phyloP scores from a whole-genome alignment of 257 asterid genomes.

The Nicotiana obtusifolia region DNA sequence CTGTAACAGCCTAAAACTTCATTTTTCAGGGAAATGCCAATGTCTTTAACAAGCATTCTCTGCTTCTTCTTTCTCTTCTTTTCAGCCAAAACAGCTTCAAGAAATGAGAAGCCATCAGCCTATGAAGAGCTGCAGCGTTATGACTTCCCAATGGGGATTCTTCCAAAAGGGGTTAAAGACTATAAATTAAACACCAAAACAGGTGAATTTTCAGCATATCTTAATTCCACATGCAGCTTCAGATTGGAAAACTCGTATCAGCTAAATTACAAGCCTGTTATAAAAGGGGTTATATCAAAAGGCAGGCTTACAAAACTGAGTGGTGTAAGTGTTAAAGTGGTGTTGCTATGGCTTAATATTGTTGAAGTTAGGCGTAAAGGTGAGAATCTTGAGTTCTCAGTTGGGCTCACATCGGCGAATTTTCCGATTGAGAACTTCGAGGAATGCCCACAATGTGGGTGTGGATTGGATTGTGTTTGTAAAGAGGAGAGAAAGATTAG shows the following conservation, averaged over 20 bases:
- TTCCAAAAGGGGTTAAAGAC: constrained; percentile 62
- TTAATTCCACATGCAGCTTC: constrained; percentile 53
- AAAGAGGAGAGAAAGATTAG: not conserved
- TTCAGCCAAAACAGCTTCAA: constrained; percentile 13
- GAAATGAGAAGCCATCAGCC: constrained; percentile 26
- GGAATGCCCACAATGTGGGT: constrained; percentile 78
- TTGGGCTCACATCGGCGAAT: constrained; percentile 61
- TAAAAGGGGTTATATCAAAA: constrained; percentile 51
- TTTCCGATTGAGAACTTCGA: constrained; percentile 47
- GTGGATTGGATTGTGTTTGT: constrained; percentile 55
- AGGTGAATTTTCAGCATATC: constrained; percentile 55
- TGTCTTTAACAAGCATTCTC: constrained; percentile 4
- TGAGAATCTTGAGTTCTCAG: constrained; percentile 45
- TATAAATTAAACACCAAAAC: constrained; percentile 60
- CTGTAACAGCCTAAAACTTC: not conserved
- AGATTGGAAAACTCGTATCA: constrained; percentile 37
- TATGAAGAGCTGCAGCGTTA: constrained; percentile 47
- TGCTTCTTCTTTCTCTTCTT: constrained; percentile 18
- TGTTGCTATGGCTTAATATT: constrained; percentile 59
- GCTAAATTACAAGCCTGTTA: constrained; percentile 49
- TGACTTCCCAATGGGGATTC: constrained; percentile 69
- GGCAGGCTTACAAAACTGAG: constrained; percentile 31
- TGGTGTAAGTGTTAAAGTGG: constrained; percentile 67
- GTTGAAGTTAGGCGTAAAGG: constrained; percentile 42
- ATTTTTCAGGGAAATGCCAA: not conserved